Percentiles rank a stretch among this genome's conserved stretches.
These are phyloP conservation scores for Mercurialis annua DNA, from an alignment of 345 rosid genomes.

Conservation along the genomic window DNA sequence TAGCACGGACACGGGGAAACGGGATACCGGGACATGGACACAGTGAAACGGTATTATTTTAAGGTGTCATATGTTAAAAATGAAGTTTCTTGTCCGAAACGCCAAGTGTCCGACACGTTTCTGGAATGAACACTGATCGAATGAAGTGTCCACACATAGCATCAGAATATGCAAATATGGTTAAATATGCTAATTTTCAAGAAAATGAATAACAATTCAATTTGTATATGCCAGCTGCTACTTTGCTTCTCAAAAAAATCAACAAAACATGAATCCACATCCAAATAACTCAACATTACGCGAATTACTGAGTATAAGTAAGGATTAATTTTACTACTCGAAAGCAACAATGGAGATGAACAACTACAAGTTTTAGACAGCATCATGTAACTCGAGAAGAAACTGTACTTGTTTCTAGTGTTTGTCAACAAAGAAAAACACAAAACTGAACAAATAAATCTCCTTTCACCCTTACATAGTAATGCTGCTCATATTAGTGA, in stretches of 20 bases:
- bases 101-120: no score
- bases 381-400: no score
- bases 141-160: no score
- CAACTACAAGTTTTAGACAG: no score
- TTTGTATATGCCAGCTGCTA: background rate
- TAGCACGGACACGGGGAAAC: no score
- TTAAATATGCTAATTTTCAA: background rate
- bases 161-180: background rate
- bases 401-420: background rate
- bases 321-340: background rate
- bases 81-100: no score
- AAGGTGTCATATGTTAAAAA: no score
- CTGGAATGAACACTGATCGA: no score
- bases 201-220: background rate
- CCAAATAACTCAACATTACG: background rate
- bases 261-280: background rate
- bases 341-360: background rate
- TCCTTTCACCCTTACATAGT: no score
- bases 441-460: background rate
- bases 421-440: background rate
- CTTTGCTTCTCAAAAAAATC: background rate
- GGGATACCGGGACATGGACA: no score
- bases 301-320: background rate
- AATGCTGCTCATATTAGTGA: no score
- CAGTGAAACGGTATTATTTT: no score